phyloP scores from a whole-genome alignment of 225 moss, liverwort and hornwort species.

The Marchantia polymorpha region DNA sequence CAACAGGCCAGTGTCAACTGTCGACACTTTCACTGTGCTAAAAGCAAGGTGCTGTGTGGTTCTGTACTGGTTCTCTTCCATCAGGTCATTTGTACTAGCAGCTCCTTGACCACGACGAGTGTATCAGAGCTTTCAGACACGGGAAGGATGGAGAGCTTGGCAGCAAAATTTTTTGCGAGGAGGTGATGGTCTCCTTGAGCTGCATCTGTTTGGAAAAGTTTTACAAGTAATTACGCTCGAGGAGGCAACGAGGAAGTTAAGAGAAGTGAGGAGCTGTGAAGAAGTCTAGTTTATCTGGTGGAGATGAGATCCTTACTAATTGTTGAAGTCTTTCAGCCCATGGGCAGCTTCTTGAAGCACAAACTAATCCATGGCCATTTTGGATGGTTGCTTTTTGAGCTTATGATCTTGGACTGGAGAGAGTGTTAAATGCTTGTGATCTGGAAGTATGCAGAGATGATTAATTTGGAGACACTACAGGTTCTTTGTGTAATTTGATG shows the following conservation, averaged over 20 bases:
- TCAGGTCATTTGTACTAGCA: neutral
- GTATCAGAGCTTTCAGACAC: slow-evolving; percentile 5
- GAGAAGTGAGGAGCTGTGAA: neutral
- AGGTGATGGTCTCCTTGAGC: slow-evolving; percentile 7
- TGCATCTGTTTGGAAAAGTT: neutral
- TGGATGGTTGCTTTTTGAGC: slow-evolving; percentile 10
- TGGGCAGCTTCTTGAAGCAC: slow-evolving; percentile 3
- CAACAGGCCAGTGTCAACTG: slow-evolving; percentile 1
- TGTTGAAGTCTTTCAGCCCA: slow-evolving; percentile 5
- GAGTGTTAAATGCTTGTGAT: slow-evolving; percentile 1
- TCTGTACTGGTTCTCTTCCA: neutral
- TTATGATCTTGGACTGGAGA: slow-evolving; percentile 2
- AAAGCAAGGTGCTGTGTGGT: slow-evolving; percentile 7
- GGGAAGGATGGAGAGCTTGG: slow-evolving; percentile 1
- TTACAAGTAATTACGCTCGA: neutral
- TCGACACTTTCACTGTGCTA: neutral
- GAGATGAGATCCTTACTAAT: neutral
- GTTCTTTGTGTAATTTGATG: neutral
- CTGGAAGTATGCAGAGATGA: slow-evolving; percentile 6
- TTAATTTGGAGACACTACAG: slow-evolving; percentile 1
- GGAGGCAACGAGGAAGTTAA: neutral
- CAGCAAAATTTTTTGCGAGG: neutral
- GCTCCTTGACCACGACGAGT: neutral
- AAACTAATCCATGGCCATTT: slow-evolving; percentile 17
- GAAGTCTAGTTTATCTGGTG: slow-evolving; percentile 1